Base-by-base conservation (phyloP, 768 basidiomycete species). In the Xerocomellus intermedius region DNA sequence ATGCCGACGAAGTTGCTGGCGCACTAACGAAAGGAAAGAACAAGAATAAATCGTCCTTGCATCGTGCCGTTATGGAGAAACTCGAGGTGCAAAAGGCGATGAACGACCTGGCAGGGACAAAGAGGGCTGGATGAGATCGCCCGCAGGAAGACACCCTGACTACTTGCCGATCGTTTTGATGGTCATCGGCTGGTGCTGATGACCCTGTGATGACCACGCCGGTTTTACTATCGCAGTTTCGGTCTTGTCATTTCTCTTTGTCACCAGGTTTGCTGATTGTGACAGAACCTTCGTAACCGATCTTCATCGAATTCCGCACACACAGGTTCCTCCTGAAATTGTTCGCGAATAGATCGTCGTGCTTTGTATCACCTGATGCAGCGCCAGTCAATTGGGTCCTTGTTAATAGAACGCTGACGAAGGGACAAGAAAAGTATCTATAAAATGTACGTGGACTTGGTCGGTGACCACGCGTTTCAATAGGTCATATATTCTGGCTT, bases 81-180 rank as follows among this genome's bases (percentile, higher is more conserved):
- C 67, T 90, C 22, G 88, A 91, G 68, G 85, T 91, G 8, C 82
- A 89, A 66, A 82, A 82, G 48, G 89, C 87, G 17, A 82, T 83
- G 74, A 77, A 73, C 42, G 86, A 87, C 56, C 57, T 78, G 32
- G 68, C 68, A 24, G 62, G 69, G 43, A 46, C 48, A 5, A 57
- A 63, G 28, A 65, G 56, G 45, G 43, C 41, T 30, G 56, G 49
- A 51, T 73, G 54, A 72, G 44, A 42, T 14, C 19, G 19, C 14
- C 24, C 42, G 16, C 21, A 38, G 8, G n/a, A 45, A 42, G 42
- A 32, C 13, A n/a, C 21, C 17, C n/a, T 21, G 28, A 38, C 30
- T 36, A 16, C n/a, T 10, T 32, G 21, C 37, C 33, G 48, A 52
- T 53, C 41, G 42, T 22, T n/a, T 43, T 21, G 37, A 37, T 24